Conservation (phyloP, 164 flowering plant genomes). For the Vitis amurensis region DNA sequence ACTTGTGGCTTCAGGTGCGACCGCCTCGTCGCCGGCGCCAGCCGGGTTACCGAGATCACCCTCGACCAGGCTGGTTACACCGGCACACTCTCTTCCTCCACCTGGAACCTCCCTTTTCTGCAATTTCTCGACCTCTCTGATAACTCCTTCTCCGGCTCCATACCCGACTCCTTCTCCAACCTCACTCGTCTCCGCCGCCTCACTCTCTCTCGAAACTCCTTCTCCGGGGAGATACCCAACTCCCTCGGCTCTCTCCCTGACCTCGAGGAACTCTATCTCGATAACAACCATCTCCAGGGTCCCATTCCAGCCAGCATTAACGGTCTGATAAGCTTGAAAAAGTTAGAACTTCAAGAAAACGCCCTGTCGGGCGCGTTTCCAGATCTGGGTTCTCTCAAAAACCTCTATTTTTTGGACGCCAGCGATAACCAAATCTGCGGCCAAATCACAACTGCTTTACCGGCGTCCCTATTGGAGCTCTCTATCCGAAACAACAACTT, state of each 20-base stretch:
- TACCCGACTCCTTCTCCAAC: constrained; percentile 32
- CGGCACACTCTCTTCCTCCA: constrained; percentile 39
- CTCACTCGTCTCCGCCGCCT: constrained; percentile 34
- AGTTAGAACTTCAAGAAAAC: constrained; percentile 67
- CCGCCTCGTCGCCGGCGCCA: constrained; percentile 19
- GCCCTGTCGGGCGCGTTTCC: constrained; percentile 58
- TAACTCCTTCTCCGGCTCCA: constrained; percentile 37
- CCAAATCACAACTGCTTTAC: constrained; percentile 39
- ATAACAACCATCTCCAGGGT: constrained; percentile 55
- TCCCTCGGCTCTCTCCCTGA: constrained; percentile 40
- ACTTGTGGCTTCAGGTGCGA: constrained; percentile 83
- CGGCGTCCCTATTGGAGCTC: constrained; percentile 49
- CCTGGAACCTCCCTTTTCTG: constrained; percentile 55
- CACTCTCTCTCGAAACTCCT: constrained; percentile 27
- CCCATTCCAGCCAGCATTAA: constrained; percentile 49
- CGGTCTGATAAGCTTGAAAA: constrained; percentile 35
- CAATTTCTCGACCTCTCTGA: constrained; percentile 51
- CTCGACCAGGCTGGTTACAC: constrained; percentile 78
- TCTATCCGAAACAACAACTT: constrained; percentile 58
- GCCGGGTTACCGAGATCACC: constrained; percentile 68
- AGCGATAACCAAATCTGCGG: constrained; percentile 68
- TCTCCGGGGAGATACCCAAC: constrained; percentile 29
- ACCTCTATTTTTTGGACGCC: constrained; percentile 52
- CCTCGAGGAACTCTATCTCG: constrained; percentile 70
- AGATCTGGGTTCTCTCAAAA: constrained; percentile 42